phyloP scores from a whole-genome alignment of 352 stramenopile genomes.

The Globisporangium irregulare region DNA sequence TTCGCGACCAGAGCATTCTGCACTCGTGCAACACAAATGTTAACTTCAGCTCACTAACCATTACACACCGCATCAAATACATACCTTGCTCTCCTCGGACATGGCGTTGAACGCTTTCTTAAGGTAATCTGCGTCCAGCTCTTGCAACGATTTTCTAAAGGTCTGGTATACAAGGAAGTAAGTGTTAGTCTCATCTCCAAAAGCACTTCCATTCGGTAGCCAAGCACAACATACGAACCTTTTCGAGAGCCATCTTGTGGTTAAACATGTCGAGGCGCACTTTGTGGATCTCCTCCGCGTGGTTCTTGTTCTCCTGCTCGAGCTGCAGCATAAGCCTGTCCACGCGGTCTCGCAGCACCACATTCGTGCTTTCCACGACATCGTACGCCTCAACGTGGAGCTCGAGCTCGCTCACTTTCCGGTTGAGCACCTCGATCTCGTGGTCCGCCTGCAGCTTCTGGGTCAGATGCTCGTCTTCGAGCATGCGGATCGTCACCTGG shows the following conservation, averaged over 20 bases:
- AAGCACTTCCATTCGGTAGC: not conserved
- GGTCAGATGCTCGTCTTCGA: constrained; percentile 59
- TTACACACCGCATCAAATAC: not conserved
- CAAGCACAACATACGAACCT: constrained; percentile 30
- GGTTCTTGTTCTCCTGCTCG: constrained; percentile 54
- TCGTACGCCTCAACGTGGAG: constrained; percentile 73
- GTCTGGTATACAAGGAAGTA: constrained; percentile 28
- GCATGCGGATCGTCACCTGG: constrained; percentile 41
- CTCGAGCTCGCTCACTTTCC: constrained; percentile 54
- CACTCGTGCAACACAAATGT: too few species aligned
- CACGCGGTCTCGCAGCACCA: constrained; percentile 46
- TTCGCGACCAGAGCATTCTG: constrained; percentile 73
- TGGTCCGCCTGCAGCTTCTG: constrained; percentile 58
- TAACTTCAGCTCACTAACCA: not conserved
- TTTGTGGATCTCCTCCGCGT: constrained; percentile 76
- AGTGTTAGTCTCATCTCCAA: not conserved
- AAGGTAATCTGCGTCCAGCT: constrained; percentile 74
- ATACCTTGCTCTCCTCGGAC: constrained; percentile 78
- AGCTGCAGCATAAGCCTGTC: constrained; percentile 67
- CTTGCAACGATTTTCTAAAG: constrained; percentile 70
- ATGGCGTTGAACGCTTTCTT: constrained; percentile 83
- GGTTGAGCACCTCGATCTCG: constrained; percentile 56
- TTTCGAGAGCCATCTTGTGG: constrained; percentile 82
- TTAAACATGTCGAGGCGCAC: constrained; percentile 83
- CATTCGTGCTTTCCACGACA: constrained; percentile 58